Evolutionary conservation across 1,284 basidiomycete genomes (phyloP), one percentile per base, ranked within the genome.

Genomic region (Marasmius fiardii): DNA sequence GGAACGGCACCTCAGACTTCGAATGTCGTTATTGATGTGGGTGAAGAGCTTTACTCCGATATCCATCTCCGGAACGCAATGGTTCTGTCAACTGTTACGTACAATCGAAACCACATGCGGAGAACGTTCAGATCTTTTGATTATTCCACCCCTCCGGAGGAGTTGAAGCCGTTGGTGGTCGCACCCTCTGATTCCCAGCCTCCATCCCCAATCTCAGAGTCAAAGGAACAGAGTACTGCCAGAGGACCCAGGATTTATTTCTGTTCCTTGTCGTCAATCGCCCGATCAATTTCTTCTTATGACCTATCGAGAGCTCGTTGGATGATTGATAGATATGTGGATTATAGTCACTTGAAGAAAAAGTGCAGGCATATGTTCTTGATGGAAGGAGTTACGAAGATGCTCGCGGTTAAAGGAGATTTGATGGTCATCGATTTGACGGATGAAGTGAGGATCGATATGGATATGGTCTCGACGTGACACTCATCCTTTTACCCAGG

Each of bases 61-160:
- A 67, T 75, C 14, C 79, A 82, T 60, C 69, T 84, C 31, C 77
- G 82, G 21, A 84, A 84, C 53, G 74, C 80, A 4, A 76, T 80
- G 64, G 68, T 83, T 45, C 74, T 84, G 14, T 80, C 80, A 59
- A 76, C 74, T 3, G 75, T 79, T 59, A 80, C 80, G 16, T 51
- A 24, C 28, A 43, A 48, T n/a, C 56, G 26, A 23, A 49, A 44
- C 16, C 41, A 43, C 3, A 44, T 33, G 12, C 39, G 52, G 11
- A 43, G 51, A 24, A 51, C 34, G 11, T 52, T 28, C 39, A 45
- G 44, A 5, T 45, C 52, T 12, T 55, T 58, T 24, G 12, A 55
- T 53, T 7, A 51, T 33, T 23, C 48, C 43, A 43, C 33, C 23
- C 43, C 51, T 51, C 48, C 33, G 33, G 21, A 44, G 53, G 24